A percentile compares a stretch with the other conserved stretches of the same genome.
Evolutionary conservation across 495 filamentous ascomycete species (phyloP).

Genomic region (Elaphomyces granulatus): DNA sequence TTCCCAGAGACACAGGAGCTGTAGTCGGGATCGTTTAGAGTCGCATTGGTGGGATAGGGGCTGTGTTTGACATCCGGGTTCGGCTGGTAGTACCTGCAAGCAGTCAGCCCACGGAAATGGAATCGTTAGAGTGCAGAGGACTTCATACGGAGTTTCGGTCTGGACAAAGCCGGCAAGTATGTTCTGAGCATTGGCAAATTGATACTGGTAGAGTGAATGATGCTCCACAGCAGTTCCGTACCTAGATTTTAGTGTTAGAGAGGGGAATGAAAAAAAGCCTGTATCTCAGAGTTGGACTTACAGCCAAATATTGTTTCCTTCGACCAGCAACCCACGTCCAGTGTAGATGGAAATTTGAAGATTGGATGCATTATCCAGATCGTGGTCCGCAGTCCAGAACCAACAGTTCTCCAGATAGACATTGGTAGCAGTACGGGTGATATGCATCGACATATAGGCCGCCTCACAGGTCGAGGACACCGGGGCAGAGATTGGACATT

Average conservation of each 20-base stretch:
- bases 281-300: conserved; percentile 9
- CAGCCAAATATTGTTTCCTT: conserved; percentile 46
- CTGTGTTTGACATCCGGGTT: conserved; percentile 41
- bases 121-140: background rate
- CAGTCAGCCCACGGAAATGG: background rate
- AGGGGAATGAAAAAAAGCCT: background rate
- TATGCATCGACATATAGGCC: conserved; percentile 54
- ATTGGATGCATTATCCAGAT: conserved; percentile 43
- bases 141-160: conserved; percentile 54
- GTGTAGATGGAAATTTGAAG: conserved; percentile 54
- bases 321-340: conserved; percentile 51
- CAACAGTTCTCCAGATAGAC: conserved; percentile 54
- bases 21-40: conserved; percentile 47
- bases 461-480: conserved; percentile 39
- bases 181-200: conserved; percentile 52
- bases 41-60: conserved; percentile 35
- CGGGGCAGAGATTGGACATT: conserved; percentile 32
- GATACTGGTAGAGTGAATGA: conserved; percentile 68
- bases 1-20: conserved; percentile 32
- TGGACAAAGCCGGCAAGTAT: conserved; percentile 66
- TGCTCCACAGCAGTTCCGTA: conserved; percentile 67
- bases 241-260: conserved; percentile 7
- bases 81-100: conserved; percentile 44
- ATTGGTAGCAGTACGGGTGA: conserved; percentile 36
- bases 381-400: conserved; percentile 63